These are phyloP conservation scores for Phytophthora fragariaefolia DNA, from an alignment of 352 stramenopile species.

Conservation along the genomic window DNA sequence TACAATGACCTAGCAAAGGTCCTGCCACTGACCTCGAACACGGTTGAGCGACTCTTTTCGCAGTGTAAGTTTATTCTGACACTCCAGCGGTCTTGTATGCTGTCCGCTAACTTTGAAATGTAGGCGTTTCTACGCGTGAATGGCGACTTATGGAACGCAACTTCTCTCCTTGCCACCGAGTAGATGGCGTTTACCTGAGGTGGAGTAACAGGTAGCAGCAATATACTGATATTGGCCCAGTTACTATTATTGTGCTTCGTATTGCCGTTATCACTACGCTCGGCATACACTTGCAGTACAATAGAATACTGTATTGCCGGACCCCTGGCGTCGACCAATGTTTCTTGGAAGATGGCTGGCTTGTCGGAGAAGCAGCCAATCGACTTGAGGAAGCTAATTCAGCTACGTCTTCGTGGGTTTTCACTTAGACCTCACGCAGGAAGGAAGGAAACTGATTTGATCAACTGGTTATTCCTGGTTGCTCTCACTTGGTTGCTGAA, in stretches of 20 bases:
- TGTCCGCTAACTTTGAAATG: constrained; percentile 9
- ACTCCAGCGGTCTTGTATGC: neutral
- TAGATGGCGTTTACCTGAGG: neutral
- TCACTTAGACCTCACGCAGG: too few relatives aligned
- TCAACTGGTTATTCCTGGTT: too few relatives aligned
- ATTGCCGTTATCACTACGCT: constrained; percentile 7
- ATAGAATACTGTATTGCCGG: constrained; percentile 5
- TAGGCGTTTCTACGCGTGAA: constrained; percentile 14
- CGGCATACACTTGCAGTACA: neutral
- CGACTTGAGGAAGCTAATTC: too few relatives aligned
- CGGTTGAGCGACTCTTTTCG: constrained; percentile 15
- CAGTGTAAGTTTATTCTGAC: constrained; percentile 14
- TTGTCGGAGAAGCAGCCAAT: too few relatives aligned
- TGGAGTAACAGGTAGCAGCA: neutral
- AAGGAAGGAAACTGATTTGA: too few relatives aligned
- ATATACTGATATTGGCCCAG: constrained; percentile 3
- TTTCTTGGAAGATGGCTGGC: too few relatives aligned
- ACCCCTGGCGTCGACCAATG: too few relatives aligned
- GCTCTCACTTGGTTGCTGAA: too few relatives aligned
- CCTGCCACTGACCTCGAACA: constrained; percentile 14
- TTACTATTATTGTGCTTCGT: constrained; percentile 5
- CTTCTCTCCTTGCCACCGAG: constrained; percentile 1
- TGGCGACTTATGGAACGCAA: constrained; percentile 11
- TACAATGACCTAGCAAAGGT: constrained; percentile 14
- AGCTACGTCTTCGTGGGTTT: too few relatives aligned